These are phyloP conservation scores for Pythium coloratum DNA, from an alignment of 352 stramenopile species.

Conservation along the genomic window DNA sequence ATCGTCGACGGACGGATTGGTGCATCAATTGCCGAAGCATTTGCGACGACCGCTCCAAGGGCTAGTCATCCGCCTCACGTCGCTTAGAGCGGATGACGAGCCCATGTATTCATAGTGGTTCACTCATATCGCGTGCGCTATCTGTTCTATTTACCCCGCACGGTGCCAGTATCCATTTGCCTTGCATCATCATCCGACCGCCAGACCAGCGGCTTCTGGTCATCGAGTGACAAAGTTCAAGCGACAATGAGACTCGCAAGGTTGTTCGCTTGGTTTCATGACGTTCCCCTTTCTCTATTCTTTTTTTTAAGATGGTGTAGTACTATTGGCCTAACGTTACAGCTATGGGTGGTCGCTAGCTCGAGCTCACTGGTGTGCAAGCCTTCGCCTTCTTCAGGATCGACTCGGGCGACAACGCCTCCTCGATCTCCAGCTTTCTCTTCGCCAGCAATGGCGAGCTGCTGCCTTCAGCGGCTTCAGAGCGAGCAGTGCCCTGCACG, in stretches of 20 bases:
- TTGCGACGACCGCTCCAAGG: no score
- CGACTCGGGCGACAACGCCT: conserved; percentile 47
- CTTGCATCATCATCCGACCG: no score
- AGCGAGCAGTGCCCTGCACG: conserved; percentile 22
- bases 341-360: conserved; percentile 15
- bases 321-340: conserved; percentile 23
- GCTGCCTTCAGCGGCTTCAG: conserved; percentile 14
- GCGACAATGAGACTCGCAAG: no score
- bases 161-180: no score
- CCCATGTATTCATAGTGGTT: no score
- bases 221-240: no score
- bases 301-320: conserved; percentile 6
- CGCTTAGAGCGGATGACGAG: no score
- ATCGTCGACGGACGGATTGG: neutral
- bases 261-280: neutral
- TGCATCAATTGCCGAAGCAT: neutral
- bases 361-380: conserved; percentile 64
- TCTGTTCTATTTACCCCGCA: no score
- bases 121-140: no score
- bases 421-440: conserved; percentile 65
- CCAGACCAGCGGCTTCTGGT: no score
- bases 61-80: no score
- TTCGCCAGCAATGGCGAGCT: conserved; percentile 39
- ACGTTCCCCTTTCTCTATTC: neutral
- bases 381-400: conserved; percentile 76